Evolutionary conservation across 1,284 basidiomycete genomes (phyloP).

Genomic region (Fomitopsis betulina): DNA sequence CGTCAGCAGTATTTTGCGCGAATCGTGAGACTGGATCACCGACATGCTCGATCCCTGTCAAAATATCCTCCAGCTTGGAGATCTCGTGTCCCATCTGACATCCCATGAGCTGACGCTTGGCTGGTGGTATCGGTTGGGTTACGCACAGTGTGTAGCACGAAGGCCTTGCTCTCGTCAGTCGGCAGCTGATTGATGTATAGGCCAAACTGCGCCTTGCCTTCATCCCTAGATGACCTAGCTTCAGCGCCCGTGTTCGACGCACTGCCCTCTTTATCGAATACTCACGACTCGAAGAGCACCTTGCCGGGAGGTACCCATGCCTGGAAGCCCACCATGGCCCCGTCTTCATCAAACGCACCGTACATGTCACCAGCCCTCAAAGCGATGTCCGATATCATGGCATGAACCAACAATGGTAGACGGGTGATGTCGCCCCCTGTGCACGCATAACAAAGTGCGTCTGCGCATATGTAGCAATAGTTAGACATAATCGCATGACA

Average conservation of each 20-base stretch:
- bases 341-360: conserved; percentile 8
- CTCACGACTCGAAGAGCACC: conserved; percentile 5
- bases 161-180: too few relatives aligned
- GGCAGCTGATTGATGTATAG: too few relatives aligned
- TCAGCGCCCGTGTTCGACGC: background rate
- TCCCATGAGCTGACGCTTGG: too few relatives aligned
- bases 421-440: background rate
- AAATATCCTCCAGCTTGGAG: too few relatives aligned
- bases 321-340: conserved; percentile 9
- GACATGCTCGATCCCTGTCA: too few relatives aligned
- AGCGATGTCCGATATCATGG: background rate
- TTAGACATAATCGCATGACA: too few relatives aligned
- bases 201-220: conserved; percentile 8
- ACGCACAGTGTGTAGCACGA: too few relatives aligned
- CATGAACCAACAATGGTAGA: background rate
- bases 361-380: conserved; percentile 10
- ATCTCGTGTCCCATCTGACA: too few relatives aligned
- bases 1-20: too few relatives aligned
- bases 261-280: background rate
- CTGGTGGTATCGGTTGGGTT: too few relatives aligned
- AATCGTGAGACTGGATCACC: too few relatives aligned
- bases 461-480: background rate
- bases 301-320: conserved; percentile 5
- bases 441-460: background rate
- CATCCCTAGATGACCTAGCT: background rate